phyloP scores from a whole-genome alignment of 2,329 filamentous ascomycete genomes.

The Penicillium sp. region DNA sequence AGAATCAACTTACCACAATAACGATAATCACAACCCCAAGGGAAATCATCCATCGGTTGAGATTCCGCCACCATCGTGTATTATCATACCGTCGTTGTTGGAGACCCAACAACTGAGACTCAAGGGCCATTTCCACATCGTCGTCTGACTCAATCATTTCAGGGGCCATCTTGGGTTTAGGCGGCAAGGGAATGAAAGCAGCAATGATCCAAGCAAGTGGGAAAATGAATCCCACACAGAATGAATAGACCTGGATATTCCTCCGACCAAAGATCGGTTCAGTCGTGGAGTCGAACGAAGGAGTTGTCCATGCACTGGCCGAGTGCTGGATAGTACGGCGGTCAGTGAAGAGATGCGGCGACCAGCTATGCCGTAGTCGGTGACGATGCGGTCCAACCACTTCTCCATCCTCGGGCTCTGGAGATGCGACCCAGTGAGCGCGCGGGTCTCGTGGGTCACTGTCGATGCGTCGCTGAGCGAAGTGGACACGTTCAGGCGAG shows the following conservation, averaged over 20 bases:
- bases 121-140: constrained; percentile 46
- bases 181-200: constrained; percentile 70
- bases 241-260: constrained; percentile 73
- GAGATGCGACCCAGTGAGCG: constrained; percentile 41
- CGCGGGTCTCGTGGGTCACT: constrained; percentile 43
- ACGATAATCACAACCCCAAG: constrained; percentile 57
- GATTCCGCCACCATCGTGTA: constrained; percentile 64
- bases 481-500: constrained; percentile 11
- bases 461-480: constrained; percentile 24
- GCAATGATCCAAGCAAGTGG: constrained; percentile 82
- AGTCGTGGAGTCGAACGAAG: constrained; percentile 66
- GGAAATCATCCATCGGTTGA: constrained; percentile 62
- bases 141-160: constrained; percentile 50
- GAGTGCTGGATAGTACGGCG: constrained; percentile 55
- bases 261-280: constrained; percentile 63
- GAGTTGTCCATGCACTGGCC: constrained; percentile 69
- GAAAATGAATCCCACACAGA: constrained; percentile 74
- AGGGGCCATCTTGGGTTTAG: constrained; percentile 50
- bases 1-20: constrained; percentile 50
- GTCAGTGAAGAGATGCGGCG: constrained; percentile 69
- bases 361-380: constrained; percentile 65
- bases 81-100: constrained; percentile 56
- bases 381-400: constrained; percentile 34
- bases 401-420: constrained; percentile 24
- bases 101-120: constrained; percentile 44